These are phyloP conservation scores for Neurospora discreta DNA, from an alignment of 495 filamentous ascomycete species.

Conservation along the genomic window DNA sequence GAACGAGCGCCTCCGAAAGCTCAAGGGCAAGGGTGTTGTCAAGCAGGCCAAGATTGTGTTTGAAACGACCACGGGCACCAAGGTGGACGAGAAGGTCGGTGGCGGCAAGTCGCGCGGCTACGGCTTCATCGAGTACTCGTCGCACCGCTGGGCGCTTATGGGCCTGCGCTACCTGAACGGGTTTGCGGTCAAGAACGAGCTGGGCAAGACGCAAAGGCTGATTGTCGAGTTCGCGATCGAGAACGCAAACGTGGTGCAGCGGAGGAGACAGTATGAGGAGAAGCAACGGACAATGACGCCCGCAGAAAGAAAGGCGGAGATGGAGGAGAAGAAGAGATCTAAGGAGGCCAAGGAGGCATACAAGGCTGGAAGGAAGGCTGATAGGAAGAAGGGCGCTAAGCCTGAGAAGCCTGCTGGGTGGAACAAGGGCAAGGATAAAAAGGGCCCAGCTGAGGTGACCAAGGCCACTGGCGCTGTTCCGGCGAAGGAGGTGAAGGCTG, in stretches of 20 bases:
- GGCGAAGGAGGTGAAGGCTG: conserved; percentile 3
- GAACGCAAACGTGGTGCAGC: conserved; percentile 83
- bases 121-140: conserved; percentile 94
- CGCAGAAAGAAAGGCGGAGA: conserved; percentile 41
- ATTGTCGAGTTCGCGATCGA: conserved; percentile 98
- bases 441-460: conserved; percentile 11
- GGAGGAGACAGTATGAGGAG: conserved; percentile 60
- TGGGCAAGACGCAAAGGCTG: conserved; percentile 47
- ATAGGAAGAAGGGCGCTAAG: conserved; percentile 26
- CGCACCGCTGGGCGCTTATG: conserved; percentile 91
- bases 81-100: conserved; percentile 54
- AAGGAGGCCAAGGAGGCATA: conserved; percentile 3
- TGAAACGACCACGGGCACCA: conserved; percentile 71
- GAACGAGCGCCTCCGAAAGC: conserved; percentile 64
- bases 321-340: conserved; percentile 21
- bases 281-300: conserved; percentile 57
- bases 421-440: conserved; percentile 39
- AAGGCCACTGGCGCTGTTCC: not conserved
- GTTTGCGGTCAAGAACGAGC: conserved; percentile 45
- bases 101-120: conserved; percentile 83
- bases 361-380: conserved; percentile 15
- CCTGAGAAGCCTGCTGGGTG: conserved; percentile 39
- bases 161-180: conserved; percentile 89
- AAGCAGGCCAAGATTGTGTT: conserved; percentile 91
- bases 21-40: conserved; percentile 85